A percentile compares a stretch with the other conserved stretches of the same genome.
Evolutionary conservation across 768 basidiomycete genomes (phyloP).

Genomic region (Hypholoma sublateritium): DNA sequence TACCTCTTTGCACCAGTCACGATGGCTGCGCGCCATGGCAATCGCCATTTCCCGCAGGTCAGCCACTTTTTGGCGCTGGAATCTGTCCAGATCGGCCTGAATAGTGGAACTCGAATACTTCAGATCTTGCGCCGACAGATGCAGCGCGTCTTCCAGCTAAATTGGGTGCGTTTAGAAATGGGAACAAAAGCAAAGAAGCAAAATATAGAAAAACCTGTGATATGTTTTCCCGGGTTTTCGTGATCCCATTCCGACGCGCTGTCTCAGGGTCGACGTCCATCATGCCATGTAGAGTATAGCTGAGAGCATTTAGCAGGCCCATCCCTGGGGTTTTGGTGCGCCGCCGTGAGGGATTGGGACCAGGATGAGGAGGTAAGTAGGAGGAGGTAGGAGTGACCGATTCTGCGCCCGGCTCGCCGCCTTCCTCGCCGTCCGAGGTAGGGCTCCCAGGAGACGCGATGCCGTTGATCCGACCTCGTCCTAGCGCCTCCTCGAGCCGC

Average conservation of each 20-base stretch:
- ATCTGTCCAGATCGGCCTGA: constrained; percentile 95
- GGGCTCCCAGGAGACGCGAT: constrained; percentile 24
- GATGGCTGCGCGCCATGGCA: constrained; percentile 84
- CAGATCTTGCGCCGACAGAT: constrained; percentile 88
- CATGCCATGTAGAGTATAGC: constrained; percentile 95
- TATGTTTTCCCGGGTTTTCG: constrained; percentile 91
- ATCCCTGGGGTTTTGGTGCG: constrained; percentile 70
- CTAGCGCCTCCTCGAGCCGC: constrained; percentile 85
- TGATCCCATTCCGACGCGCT: constrained; percentile 88
- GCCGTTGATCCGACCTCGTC: constrained; percentile 43
- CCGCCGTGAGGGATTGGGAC: constrained; percentile 61
- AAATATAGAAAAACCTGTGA: constrained; percentile 67
- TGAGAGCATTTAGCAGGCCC: constrained; percentile 87
- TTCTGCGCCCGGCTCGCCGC: constrained; percentile 33
- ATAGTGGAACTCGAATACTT: constrained; percentile 97
- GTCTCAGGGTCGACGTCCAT: constrained; percentile 99
- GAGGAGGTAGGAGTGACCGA: constrained; percentile 40
- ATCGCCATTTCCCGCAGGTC: constrained; percentile 94
- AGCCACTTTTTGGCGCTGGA: constrained; percentile 98
- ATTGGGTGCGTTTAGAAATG: background rate
- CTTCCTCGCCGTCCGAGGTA: constrained; percentile 27
- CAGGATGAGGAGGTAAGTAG: constrained; percentile 77
- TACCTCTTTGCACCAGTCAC: constrained; percentile 97
- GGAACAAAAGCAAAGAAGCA: background rate
- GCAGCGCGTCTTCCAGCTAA: constrained; percentile 93